phyloP scores from a whole-genome alignment of 257 asterid genomes.

The Pogostemon cablin region DNA sequence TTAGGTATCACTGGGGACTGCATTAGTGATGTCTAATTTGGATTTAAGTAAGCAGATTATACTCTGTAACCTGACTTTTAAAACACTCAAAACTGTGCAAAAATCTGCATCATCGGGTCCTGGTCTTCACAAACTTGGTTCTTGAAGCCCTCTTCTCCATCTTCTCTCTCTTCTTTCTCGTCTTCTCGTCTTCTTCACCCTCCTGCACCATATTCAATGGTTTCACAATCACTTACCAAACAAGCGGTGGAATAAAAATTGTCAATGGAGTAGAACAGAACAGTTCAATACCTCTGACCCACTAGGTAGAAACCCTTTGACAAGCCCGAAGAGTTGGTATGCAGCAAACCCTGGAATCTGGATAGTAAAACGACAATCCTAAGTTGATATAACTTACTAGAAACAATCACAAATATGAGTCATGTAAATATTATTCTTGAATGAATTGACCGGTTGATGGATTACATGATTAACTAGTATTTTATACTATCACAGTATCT shows the following conservation, averaged over 20 bases:
- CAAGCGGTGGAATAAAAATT: background rate
- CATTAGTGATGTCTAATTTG: background rate
- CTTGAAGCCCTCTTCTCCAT: slow-evolving; percentile 93
- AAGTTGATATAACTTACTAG: slow-evolving; percentile 1
- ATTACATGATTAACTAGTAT: background rate
- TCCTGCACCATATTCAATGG: slow-evolving; percentile 48
- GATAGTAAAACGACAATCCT: slow-evolving; percentile 15
- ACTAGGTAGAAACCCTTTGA: slow-evolving; percentile 69
- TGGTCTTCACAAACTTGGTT: slow-evolving; percentile 69
- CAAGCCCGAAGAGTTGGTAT: slow-evolving; percentile 76
- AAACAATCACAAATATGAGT: slow-evolving; percentile 2
- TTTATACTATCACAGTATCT: background rate
- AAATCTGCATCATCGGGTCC: slow-evolving; percentile 47
- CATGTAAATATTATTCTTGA: background rate
- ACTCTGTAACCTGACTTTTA: background rate
- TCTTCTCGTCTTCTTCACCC: slow-evolving; percentile 88
- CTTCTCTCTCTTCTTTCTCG: slow-evolving; percentile 85
- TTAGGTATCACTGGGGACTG: background rate
- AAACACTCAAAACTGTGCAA: background rate
- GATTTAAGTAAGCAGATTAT: background rate
- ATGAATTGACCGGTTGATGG: background rate
- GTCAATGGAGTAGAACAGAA: slow-evolving; percentile 2
- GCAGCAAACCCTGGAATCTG: slow-evolving; percentile 94
- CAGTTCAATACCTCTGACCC: slow-evolving; percentile 68
- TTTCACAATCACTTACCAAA: slow-evolving; percentile 8